Evolutionary conservation across 257 asterid genomes (phyloP).

Genomic region (Fraxinus cuspidata): DNA sequence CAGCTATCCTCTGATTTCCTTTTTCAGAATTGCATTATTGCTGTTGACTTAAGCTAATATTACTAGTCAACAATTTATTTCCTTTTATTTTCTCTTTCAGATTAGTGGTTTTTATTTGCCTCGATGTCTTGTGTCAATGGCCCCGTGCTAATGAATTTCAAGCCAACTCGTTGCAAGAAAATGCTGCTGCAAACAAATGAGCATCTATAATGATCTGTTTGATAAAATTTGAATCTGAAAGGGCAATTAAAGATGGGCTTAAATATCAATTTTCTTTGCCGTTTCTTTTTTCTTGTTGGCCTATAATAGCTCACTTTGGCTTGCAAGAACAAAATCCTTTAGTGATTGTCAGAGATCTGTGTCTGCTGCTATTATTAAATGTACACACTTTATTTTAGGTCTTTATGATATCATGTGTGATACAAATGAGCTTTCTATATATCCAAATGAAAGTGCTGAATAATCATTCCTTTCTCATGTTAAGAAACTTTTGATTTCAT

Average conservation of each 20-base stretch:
- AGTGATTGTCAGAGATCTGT: not conserved
- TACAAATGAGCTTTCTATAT: not conserved
- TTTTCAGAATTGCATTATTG: not conserved
- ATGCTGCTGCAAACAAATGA: not conserved
- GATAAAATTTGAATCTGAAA: not conserved
- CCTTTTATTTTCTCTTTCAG: not conserved
- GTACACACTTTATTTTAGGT: not conserved
- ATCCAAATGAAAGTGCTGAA: not conserved
- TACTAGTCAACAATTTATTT: not conserved
- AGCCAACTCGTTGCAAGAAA: not conserved
- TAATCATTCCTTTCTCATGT: not conserved
- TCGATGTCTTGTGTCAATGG: not conserved
- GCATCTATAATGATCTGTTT: not conserved
- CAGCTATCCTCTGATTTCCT: conserved; percentile 7
- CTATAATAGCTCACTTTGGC: not conserved
- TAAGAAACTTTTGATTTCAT: not conserved
- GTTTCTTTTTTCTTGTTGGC: not conserved
- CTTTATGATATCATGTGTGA: not conserved
- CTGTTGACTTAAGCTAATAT: not conserved
- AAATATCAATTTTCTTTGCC: not conserved
- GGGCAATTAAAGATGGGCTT: not conserved
- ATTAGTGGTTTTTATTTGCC: not conserved
- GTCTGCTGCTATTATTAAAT: not conserved
- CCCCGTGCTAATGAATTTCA: not conserved
- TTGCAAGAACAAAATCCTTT: not conserved